Conservation (phyloP, 768 basidiomycete species). For the Lenzites betulinus region DNA sequence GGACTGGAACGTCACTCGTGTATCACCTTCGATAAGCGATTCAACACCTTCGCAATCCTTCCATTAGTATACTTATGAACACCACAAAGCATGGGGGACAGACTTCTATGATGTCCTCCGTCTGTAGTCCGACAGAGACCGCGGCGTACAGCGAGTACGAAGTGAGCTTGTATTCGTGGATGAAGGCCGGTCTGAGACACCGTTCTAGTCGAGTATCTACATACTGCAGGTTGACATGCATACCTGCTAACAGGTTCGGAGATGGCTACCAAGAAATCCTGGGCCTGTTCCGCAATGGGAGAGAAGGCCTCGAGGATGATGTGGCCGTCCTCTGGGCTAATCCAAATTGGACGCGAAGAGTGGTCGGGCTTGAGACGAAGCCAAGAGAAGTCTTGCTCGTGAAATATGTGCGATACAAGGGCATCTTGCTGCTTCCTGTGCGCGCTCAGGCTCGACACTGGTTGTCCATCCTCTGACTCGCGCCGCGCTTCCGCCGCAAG, state of each 20-base stretch:
- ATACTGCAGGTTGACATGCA: slow-evolving; percentile 35
- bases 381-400: slow-evolving; percentile 84
- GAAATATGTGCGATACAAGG: slow-evolving; percentile 81
- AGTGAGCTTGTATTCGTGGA: slow-evolving; percentile 99
- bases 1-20: slow-evolving; percentile 14
- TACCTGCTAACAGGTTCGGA: slow-evolving; percentile 98
- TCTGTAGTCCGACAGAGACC: slow-evolving; percentile 96
- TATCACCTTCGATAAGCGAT: slow-evolving; percentile 74
- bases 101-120: slow-evolving; percentile 98
- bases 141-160: slow-evolving; percentile 98
- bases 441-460: slow-evolving; percentile 55
- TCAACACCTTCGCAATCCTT: slow-evolving; percentile 59
- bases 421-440: slow-evolving; percentile 75
- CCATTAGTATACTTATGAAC: slow-evolving; percentile 29
- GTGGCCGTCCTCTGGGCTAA: slow-evolving; percentile 86
- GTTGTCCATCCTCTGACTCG: slow-evolving; percentile 42
- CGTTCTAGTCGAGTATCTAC: slow-evolving; percentile 35
- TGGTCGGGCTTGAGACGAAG: slow-evolving; percentile 91
- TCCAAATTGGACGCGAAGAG: slow-evolving; percentile 91
- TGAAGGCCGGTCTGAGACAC: slow-evolving; percentile 81
- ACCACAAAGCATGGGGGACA: slow-evolving; percentile 37
- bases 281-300: slow-evolving; percentile 96
- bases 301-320: slow-evolving; percentile 98
- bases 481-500: slow-evolving; percentile 63
- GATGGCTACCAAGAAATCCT: slow-evolving; percentile 97